phyloP scores from a whole-genome alignment of 1,284 basidiomycete genomes.

The Erythrobasidium hasegawianum region DNA sequence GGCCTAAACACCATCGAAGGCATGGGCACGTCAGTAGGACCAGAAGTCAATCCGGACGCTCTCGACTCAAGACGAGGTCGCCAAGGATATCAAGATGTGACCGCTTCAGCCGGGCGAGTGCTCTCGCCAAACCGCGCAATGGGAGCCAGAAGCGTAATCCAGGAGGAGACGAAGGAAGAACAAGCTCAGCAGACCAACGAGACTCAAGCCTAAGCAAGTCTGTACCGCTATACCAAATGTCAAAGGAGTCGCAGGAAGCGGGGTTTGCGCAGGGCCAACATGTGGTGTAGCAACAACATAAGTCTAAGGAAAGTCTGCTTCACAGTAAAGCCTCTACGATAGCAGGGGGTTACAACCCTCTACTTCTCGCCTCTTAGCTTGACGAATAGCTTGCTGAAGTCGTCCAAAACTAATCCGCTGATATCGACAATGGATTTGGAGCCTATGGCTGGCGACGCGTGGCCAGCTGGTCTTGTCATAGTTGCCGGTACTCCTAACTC shows the following conservation, averaged over 20 bases:
- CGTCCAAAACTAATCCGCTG: slow-evolving; percentile 18
- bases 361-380: background rate
- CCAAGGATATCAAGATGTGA: too few relatives aligned
- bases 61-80: slow-evolving; percentile 21
- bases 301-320: too few relatives aligned
- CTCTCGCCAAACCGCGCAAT: background rate
- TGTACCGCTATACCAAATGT: too few relatives aligned
- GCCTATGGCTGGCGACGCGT: slow-evolving; percentile 2
- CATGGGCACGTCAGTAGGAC: slow-evolving; percentile 24
- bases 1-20: slow-evolving; percentile 32
- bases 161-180: background rate
- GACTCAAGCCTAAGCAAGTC: too few relatives aligned
- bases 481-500: slow-evolving; percentile 23
- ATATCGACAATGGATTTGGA: slow-evolving; percentile 16
- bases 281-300: too few relatives aligned
- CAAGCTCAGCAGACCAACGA: background rate
- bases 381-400: slow-evolving; percentile 29
- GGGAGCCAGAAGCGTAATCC: slow-evolving; percentile 4
- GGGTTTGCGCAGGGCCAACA: too few relatives aligned
- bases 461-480: slow-evolving; percentile 6
- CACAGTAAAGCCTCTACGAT: too few relatives aligned
- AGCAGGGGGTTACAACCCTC: too few relatives aligned
- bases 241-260: too few relatives aligned
- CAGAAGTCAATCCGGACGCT: slow-evolving; percentile 27
- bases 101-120: background rate